Percentiles rank a stretch among this genome's conserved stretches.
phyloP scores from a whole-genome alignment of 306 rosid species.

The Benincasa hispida region DNA sequence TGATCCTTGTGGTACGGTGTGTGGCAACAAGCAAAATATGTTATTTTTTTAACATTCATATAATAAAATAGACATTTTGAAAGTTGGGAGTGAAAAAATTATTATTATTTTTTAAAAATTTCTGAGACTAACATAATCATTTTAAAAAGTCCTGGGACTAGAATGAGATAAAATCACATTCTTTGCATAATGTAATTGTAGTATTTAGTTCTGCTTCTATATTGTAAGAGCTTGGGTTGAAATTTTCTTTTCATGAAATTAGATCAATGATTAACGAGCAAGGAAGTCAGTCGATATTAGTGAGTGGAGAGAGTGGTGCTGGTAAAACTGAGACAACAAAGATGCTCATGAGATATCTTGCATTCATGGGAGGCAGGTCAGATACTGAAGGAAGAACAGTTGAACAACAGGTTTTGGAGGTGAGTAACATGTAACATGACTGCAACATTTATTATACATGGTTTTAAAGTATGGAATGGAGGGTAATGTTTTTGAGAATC shows the following conservation, averaged over 20 bases:
- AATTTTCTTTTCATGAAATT: background rate
- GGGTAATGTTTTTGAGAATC: slow-evolving; percentile 15
- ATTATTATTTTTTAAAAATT: background rate
- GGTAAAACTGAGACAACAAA: slow-evolving; percentile 89
- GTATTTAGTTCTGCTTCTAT: background rate
- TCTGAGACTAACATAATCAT: background rate
- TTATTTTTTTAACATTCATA: background rate
- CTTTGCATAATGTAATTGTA: background rate
- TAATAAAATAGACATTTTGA: background rate
- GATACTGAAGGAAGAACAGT: slow-evolving; percentile 77
- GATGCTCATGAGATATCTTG: slow-evolving; percentile 84
- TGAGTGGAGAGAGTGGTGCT: slow-evolving; percentile 91
- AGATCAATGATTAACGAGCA: slow-evolving; percentile 80
- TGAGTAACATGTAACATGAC: slow-evolving; percentile 23
- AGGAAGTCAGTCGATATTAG: slow-evolving; percentile 78
- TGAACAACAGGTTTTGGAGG: slow-evolving; percentile 88
- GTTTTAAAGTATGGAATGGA: background rate
- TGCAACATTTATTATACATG: background rate
- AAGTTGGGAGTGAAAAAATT: background rate
- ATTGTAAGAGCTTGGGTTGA: background rate
- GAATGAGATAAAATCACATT: background rate
- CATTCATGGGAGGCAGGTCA: slow-evolving; percentile 81
- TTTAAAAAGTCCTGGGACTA: background rate
- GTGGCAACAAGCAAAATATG: too few relatives aligned
- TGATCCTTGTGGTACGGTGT: too few relatives aligned